phyloP scores from a whole-genome alignment of 768 basidiomycete species.

The Rhodotorula sphaerocarpa region DNA sequence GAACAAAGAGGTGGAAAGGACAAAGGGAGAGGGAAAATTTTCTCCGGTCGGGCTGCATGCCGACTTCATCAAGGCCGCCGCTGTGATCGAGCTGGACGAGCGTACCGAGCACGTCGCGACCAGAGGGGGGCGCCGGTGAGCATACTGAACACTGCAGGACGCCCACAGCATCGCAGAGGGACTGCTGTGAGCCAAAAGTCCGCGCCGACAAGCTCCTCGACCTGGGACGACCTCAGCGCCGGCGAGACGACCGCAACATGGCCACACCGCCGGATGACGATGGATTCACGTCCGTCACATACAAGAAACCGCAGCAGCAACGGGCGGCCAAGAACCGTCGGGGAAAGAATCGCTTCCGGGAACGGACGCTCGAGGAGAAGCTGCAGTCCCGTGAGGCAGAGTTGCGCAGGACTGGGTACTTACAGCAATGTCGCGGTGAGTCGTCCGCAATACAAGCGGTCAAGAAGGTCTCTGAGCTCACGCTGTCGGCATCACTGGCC shows the following conservation, averaged over 20 bases:
- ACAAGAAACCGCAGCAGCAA: constrained; percentile 10
- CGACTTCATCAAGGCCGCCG: too few relatives aligned
- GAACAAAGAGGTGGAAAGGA: neutral
- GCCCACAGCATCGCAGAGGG: too few relatives aligned
- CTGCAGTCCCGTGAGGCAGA: neutral
- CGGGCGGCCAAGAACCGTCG: constrained; percentile 21
- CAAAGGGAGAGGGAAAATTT: neutral
- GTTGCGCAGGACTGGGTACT: constrained; percentile 2
- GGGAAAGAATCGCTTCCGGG: constrained; percentile 9
- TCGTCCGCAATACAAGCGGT: neutral
- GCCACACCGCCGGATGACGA: neutral
- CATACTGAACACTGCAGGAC: too few relatives aligned
- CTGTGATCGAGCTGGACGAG: too few relatives aligned
- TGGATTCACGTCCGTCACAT: constrained; percentile 22
- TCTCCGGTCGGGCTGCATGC: too few relatives aligned
- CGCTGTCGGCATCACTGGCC: too few relatives aligned
- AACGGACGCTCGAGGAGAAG: constrained; percentile 24
- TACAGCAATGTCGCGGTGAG: constrained; percentile 11
- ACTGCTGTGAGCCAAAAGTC: too few relatives aligned
- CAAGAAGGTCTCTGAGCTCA: too few relatives aligned
- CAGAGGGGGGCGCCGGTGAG: too few relatives aligned
- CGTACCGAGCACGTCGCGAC: too few relatives aligned
- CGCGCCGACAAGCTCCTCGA: too few relatives aligned
- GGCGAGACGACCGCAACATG: neutral
- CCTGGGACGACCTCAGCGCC: too few relatives aligned